Base-by-base conservation (phyloP, 1,284 basidiomycete species). In the Cryptococcus amylolentus region DNA sequence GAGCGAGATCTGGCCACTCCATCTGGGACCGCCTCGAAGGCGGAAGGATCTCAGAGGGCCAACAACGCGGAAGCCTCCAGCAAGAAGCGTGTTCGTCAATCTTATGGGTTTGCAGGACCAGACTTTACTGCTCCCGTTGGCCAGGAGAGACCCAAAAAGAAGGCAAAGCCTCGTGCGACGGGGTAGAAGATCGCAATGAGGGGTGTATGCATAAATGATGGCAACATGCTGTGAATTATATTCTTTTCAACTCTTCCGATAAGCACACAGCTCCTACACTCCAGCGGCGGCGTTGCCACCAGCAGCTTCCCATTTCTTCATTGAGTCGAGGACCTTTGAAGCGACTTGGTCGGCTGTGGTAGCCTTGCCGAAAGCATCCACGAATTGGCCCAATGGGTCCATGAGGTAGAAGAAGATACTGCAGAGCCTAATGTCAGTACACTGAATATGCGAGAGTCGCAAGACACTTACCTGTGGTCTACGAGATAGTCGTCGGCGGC, bases 321-420 rank as follows among this genome's bases (percentile, higher is more conserved):
- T 77, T 41, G 80, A 82, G 46, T 77, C 77, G 52, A 77, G 73
- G 2, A 82, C 79, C 72, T 84, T 84, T 27, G 63, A 66, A 9
- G 75, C 70, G 14, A 95, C 88, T 39, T 92, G 88, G 39, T 87
- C 83, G 5, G 84, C 81, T 0, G 83, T 84, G 52, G 84, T 86
- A 52, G 82, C 84, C 79, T 96, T 91, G 12, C 95, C 96, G 73
- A 98, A 98, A 3, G 96, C 95, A 68, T 98, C 94, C 2, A 98
- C 91, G 67, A 98, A 99, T 70, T 88, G 83, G 18, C 95, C 95
- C 8, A 86, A 79, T 1, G 96, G 95, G 72, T 98, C 93, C 93
- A 99, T 97, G 38, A 99, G 83, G 78, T 99, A 99, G 72, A 98
- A 91, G 76, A 94, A 98, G 73, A 97, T 97, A 51, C 88, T 77